Evolutionary conservation across 1,284 basidiomycete species (phyloP), one percentile per base, ranked within the genome.

Genomic region (Caloboletus inedulis): DNA sequence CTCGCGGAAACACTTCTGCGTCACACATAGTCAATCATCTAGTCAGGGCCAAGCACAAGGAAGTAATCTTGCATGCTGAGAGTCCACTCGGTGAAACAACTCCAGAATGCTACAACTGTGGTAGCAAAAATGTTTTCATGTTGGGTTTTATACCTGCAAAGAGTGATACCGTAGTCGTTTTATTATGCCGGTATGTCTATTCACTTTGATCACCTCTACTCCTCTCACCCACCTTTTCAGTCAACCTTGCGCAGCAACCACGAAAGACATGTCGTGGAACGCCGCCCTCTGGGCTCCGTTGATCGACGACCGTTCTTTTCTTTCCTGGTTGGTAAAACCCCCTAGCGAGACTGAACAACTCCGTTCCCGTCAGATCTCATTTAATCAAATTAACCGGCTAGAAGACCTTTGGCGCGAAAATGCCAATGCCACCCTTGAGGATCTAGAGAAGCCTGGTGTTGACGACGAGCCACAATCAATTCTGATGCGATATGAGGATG

Each of bases 71-170:
- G 43, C 97, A 99, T 69, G 89, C 90, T 49, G 95, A 99, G 64
- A 91, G 90, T 52, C 93, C 95, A 2, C 79, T 99, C 1, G 97
- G 97, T 6, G 97, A 99, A 71, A 99, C 96, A 0, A 90, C 91
- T 0, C 97, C 97, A 0, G 97, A 99, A 72, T 96, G 93, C 72
- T 99, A 99, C 78, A 95, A 96, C 69, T 99, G 97, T 67, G 97
- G 97, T n/a, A 94, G 91, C 75, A 98, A 98, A 75, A 99, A 99
- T 62, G 96, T 98, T 25, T 99, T 99, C 68, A 92, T 98, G 84
- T 83, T 99, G 19, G 97, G 97, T 3, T 99, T 99, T 69, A 98
- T 99, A 62, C 97, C 97, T 3, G 97, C 97, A 14, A 99, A 99
- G 76, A 94, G 92, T 67, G 97, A 99, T 67, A 98, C 97, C 0